phyloP scores from a whole-genome alignment of 768 basidiomycete species.

The Leccinum incarnatum region DNA sequence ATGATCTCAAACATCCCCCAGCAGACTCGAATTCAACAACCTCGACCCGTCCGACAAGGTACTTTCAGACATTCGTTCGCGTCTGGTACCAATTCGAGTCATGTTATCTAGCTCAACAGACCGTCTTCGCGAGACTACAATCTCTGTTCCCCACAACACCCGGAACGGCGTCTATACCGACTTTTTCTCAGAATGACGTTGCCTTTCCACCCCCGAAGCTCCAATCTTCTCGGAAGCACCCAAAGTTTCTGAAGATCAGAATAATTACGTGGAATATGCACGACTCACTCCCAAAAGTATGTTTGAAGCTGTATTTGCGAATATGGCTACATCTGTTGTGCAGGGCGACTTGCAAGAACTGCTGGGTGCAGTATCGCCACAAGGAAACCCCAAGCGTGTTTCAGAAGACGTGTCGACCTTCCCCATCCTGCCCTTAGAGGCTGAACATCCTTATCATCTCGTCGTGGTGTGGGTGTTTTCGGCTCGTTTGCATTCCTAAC shows the following conservation, averaged over 20 bases:
- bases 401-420: constrained; percentile 31
- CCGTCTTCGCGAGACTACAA: constrained; percentile 51
- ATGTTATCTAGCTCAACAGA: constrained; percentile 32
- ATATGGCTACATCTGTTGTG: constrained; percentile 1
- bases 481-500: background rate
- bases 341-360: constrained; percentile 75
- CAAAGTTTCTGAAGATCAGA: constrained; percentile 59
- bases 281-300: constrained; percentile 72
- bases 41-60: constrained; percentile 22
- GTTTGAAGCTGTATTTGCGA: background rate
- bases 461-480: constrained; percentile 62
- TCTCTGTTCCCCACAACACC: constrained; percentile 46
- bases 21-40: constrained; percentile 19
- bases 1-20: constrained; percentile 24
- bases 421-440: constrained; percentile 48
- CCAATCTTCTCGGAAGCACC: constrained; percentile 23
- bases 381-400: constrained; percentile 31
- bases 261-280: constrained; percentile 88
- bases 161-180: constrained; percentile 18
- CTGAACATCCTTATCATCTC: constrained; percentile 70
- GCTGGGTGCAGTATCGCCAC: constrained; percentile 55
- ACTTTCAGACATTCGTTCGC: constrained; percentile 1
- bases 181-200: constrained; percentile 20
- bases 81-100: constrained; percentile 5
- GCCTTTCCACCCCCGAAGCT: constrained; percentile 23